phyloP scores from a whole-genome alignment of 2,329 filamentous ascomycete species.

The Cryphonectria naterciae region DNA sequence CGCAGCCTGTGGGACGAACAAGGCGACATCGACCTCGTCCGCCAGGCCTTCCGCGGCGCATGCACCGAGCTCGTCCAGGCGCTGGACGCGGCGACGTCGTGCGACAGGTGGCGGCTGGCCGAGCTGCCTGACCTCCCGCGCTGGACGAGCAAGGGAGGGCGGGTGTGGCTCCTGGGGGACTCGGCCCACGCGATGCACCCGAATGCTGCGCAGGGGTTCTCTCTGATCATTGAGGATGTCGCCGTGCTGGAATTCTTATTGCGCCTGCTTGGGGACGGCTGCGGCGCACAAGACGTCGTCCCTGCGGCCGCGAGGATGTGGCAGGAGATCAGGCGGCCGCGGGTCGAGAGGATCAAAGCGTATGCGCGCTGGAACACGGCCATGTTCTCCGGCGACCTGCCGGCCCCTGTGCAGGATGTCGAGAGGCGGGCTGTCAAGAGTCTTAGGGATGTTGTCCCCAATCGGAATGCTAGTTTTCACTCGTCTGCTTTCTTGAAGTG shows the following conservation, averaged over 20 bases:
- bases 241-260: slow-evolving; percentile 20
- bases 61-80: slow-evolving; percentile 29
- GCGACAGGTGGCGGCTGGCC: slow-evolving; percentile 33
- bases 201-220: slow-evolving; percentile 19
- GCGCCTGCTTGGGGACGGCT: not conserved
- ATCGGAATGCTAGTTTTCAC: slow-evolving; percentile 17
- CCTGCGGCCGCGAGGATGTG: slow-evolving; percentile 16
- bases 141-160: slow-evolving; percentile 30
- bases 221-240: slow-evolving; percentile 21
- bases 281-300: not conserved
- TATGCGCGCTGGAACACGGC: slow-evolving; percentile 30
- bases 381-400: not conserved
- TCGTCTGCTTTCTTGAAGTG: slow-evolving; percentile 19
- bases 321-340: slow-evolving; percentile 31
- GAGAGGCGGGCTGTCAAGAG: slow-evolving; percentile 12
- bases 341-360: slow-evolving; percentile 32
- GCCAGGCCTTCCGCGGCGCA: slow-evolving; percentile 24
- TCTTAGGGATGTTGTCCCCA: slow-evolving; percentile 7
- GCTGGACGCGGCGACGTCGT: slow-evolving; percentile 25
- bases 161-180: slow-evolving; percentile 31
- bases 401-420: not conserved
- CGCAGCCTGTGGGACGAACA: slow-evolving; percentile 33
- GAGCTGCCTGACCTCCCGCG: slow-evolving; percentile 33
- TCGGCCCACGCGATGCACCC: slow-evolving; percentile 30
- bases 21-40: slow-evolving; percentile 33